Evolutionary conservation across 2,329 filamentous ascomycete species (phyloP), one percentile per base, ranked within the genome.

Genomic region (Dothistroma pini): DNA sequence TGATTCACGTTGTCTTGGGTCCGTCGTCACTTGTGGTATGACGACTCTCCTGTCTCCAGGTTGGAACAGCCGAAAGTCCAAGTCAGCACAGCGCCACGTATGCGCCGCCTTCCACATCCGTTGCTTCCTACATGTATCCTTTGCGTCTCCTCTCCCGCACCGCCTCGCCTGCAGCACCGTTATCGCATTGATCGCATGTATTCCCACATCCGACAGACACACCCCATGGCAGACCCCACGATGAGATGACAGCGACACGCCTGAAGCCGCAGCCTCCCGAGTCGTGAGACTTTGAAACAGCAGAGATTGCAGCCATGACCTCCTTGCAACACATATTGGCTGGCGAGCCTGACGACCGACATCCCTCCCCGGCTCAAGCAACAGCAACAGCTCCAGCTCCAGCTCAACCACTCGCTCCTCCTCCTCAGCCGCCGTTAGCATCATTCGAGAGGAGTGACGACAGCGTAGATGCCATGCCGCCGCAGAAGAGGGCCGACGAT

Each of bases 401-500:
- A 7, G 47, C 54, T 16, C 16, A 34, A 14, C 61, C 59, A 29
- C 35, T 57, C 34, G 52, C 59, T n/a, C 65, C 60, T 38, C 55
- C 65, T 21, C 58, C 63, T n/a, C n/a, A n/a, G 11, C 47, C 66
- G 32, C 60, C 61, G 4, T 14, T 44, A n/a, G 49, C 63, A 38
- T 58, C 60, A 56, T 19, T 44, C 14, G 41, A 44, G 14, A 44
- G 41, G 9, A 52, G 49, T 35, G 47, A 41, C 50, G 38, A 56
- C 25, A 16, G 56, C 32, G 12, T 47, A 32, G 58, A 41, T 41
- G 54, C 64, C n/a, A 67, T 66, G 63, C 64, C 65, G 34, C 63
- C 65, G 51, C 57, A 62, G 61, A 62, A 59, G 52, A 67, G 62
- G 52, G 58, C 53, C 29, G 64, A 68, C 21, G 63, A 67, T 38